Conservation (phyloP, 495 filamentous ascomycete genomes). For the Hypoxylon trugodes region DNA sequence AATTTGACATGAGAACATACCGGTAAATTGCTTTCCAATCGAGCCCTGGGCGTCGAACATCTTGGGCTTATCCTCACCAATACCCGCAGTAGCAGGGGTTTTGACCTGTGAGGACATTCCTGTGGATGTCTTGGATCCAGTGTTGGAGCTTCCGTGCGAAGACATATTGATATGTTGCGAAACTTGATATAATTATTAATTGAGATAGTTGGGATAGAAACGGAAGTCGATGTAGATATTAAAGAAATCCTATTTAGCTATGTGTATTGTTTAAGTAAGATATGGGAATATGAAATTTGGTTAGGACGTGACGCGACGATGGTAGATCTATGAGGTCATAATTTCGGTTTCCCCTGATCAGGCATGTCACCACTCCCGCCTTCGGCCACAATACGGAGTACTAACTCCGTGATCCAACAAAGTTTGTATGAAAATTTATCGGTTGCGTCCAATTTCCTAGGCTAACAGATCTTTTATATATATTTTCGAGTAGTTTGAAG, state of each 20-base stretch:
- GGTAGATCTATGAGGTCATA: slow-evolving; percentile 34
- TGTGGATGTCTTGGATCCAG: slow-evolving; percentile 34
- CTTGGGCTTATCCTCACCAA: slow-evolving; percentile 44
- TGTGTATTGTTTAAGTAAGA: background rate
- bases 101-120: slow-evolving; percentile 38
- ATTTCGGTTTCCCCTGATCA: slow-evolving; percentile 11
- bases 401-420: background rate
- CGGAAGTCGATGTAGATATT: background rate
- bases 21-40: slow-evolving; percentile 50
- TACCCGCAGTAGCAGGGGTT: slow-evolving; percentile 39
- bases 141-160: slow-evolving; percentile 41
- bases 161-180: slow-evolving; percentile 26
- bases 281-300: background rate
- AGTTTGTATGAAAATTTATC: no score
- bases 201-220: background rate
- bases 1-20: slow-evolving; percentile 19
- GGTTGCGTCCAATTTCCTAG: no score
- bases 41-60: slow-evolving; percentile 46
- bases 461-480: no score
- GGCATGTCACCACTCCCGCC: slow-evolving; percentile 25
- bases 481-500: no score
- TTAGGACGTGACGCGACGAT: slow-evolving; percentile 9
- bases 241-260: no score
- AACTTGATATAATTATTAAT: background rate
- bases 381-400: background rate